Evolutionary conservation across 768 basidiomycete species (phyloP).

Genomic region (Dentipellis sp.): DNA sequence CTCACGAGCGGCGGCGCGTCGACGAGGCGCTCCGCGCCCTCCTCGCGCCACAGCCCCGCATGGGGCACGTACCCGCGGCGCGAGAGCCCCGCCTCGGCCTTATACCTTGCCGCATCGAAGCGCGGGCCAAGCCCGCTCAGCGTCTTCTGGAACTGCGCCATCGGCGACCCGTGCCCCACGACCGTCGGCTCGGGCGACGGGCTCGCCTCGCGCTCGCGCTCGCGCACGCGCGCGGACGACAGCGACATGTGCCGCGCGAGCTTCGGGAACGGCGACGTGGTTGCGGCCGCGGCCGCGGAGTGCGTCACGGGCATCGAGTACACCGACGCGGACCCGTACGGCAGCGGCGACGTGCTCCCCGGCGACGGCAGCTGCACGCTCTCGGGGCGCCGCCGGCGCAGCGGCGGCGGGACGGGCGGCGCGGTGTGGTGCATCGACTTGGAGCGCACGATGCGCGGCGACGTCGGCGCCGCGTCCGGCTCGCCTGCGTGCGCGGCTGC

Average conservation of each 20-base stretch:
- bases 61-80: slow-evolving; percentile 38
- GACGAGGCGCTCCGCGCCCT: slow-evolving; percentile 31
- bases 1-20: slow-evolving; percentile 23
- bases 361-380: slow-evolving; percentile 41
- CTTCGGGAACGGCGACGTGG: slow-evolving; percentile 8
- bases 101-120: slow-evolving; percentile 56
- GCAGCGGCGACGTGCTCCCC: neutral
- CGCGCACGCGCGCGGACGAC: slow-evolving; percentile 13
- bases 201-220: slow-evolving; percentile 4
- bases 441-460: slow-evolving; percentile 38
- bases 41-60: slow-evolving; percentile 28
- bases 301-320: slow-evolving; percentile 8
- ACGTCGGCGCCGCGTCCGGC: slow-evolving; percentile 14
- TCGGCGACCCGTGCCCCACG: slow-evolving; percentile 22
- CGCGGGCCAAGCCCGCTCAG: slow-evolving; percentile 29
- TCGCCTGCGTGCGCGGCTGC: slow-evolving; percentile 7
- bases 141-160: slow-evolving; percentile 35
- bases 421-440: slow-evolving; percentile 44
- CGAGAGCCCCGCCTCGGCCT: slow-evolving; percentile 62
- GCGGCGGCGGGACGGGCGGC: slow-evolving; percentile 32
- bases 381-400: slow-evolving; percentile 48
- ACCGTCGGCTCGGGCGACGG: slow-evolving; percentile 8
- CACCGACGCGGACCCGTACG: neutral
- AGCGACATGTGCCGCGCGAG: slow-evolving; percentile 33
- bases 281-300: slow-evolving; percentile 5